Percentiles rank a stretch among this genome's conserved stretches.
Evolutionary conservation across 2,329 filamentous ascomycete species (phyloP).

Genomic region (Alternaria panax): DNA sequence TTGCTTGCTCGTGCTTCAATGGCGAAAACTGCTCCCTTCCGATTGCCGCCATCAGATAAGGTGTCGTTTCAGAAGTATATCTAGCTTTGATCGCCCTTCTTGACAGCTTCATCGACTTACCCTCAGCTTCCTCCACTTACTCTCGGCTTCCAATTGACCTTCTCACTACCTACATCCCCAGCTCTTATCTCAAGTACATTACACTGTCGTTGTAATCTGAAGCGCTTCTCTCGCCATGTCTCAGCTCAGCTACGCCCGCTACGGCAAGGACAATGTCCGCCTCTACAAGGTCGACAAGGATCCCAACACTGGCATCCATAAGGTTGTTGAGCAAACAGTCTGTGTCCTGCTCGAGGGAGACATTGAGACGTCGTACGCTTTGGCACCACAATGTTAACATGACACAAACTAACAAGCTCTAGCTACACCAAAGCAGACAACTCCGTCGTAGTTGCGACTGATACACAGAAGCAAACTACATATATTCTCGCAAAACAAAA

Average conservation of each 20-base stretch:
- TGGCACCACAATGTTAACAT: neutral
- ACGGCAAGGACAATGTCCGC: slow-evolving; percentile 98
- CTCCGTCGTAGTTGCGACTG: slow-evolving; percentile 91
- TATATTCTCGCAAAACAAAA: slow-evolving; percentile 95
- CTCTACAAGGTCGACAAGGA: slow-evolving; percentile 93
- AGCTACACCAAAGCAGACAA: slow-evolving; percentile 96
- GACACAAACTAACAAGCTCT: slow-evolving; percentile 24
- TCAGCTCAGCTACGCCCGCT: slow-evolving; percentile 67
- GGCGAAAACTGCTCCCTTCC: slow-evolving; percentile 36
- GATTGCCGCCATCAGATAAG: slow-evolving; percentile 43
- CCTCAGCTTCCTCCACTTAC: slow-evolving; percentile 19
- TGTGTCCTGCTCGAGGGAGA: slow-evolving; percentile 91
- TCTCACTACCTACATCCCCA: slow-evolving; percentile 1
- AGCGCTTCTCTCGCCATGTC: slow-evolving; percentile 48
- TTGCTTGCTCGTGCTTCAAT: slow-evolving; percentile 27
- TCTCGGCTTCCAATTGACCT: slow-evolving; percentile 13
- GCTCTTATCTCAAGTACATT: neutral
- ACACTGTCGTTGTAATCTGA: neutral
- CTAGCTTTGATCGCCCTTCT: slow-evolving; percentile 29
- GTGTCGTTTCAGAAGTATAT: slow-evolving; percentile 33
- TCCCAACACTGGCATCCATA: slow-evolving; percentile 76
- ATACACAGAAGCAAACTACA: slow-evolving; percentile 92
- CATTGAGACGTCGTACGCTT: slow-evolving; percentile 78
- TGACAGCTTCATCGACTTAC: slow-evolving; percentile 21
- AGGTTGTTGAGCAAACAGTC: slow-evolving; percentile 93